Conservation (phyloP, 2,329 filamentous ascomycete genomes). For the Hypoxylon sp. region DNA sequence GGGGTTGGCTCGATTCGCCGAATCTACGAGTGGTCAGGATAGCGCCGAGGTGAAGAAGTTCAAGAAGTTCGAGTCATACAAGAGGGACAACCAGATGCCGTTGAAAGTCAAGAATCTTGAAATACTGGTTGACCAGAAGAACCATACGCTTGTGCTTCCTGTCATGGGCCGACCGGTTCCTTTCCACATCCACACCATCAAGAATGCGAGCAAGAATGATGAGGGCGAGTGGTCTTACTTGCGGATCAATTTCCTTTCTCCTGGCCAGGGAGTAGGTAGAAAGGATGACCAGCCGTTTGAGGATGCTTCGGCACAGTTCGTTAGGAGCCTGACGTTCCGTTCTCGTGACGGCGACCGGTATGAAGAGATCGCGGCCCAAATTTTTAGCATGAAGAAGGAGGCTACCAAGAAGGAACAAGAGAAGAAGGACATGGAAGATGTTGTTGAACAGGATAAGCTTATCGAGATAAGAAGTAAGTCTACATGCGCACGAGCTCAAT, state of each 20-base stretch:
- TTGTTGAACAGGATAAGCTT: conserved; percentile 98
- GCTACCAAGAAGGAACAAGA: conserved; percentile 94
- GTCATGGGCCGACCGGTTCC: conserved; percentile 98
- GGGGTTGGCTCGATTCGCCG: conserved; percentile 86
- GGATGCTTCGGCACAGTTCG: conserved; percentile 94
- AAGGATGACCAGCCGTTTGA: conserved; percentile 99
- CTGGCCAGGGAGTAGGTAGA: conserved; percentile 94
- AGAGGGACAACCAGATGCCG: conserved; percentile 95
- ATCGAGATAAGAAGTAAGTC: conserved; percentile 89
- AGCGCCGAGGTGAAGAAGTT: conserved; percentile 97
- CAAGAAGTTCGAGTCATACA: conserved; percentile 99
- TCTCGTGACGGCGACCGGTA: conserved; percentile 91
- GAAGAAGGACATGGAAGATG: conserved; percentile 99
- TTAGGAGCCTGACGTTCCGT: conserved; percentile 94
- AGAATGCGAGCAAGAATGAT: conserved; percentile 98
- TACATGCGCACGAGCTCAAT: background rate
- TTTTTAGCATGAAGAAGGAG: conserved; percentile 96
- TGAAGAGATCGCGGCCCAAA: conserved; percentile 90
- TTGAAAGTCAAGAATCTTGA: conserved; percentile 85
- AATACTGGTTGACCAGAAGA: conserved; percentile 92
- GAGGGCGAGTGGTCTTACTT: conserved; percentile 95
- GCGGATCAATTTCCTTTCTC: conserved; percentile 96
- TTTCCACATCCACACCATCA: conserved; percentile 98
- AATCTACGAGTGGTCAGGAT: conserved; percentile 86
- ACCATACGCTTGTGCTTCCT: conserved; percentile 89